Percentiles rank a stretch among this genome's conserved stretches.
Conservation (phyloP, 768 basidiomycete genomes). For the Paxillus involutus region DNA sequence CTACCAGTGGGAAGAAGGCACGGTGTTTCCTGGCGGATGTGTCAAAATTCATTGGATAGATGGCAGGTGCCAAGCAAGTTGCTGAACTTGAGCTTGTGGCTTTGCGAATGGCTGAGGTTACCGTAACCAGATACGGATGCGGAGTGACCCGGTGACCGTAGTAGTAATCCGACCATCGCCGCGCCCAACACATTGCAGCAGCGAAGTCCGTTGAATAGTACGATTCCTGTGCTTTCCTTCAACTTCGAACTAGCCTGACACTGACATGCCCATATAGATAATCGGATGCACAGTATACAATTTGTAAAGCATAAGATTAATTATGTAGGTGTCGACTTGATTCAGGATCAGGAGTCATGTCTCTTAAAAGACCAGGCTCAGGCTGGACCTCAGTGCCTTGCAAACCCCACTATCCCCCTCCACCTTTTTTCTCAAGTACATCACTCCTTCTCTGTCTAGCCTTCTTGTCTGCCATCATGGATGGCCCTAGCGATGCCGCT, state of each 20-base stretch:
- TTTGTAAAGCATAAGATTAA: constrained; percentile 12
- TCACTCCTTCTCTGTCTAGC: not conserved
- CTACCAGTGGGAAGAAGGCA: no score
- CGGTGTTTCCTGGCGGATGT: no score
- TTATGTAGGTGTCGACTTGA: not conserved
- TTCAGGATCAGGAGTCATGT: not conserved
- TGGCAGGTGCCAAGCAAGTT: no score
- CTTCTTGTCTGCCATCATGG: constrained; percentile 15
- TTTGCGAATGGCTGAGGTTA: constrained; percentile 10
- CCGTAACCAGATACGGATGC: constrained; percentile 9
- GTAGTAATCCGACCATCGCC: constrained; percentile 3
- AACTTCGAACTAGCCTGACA: not conserved
- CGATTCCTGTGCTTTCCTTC: not conserved
- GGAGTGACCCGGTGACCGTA: no score
- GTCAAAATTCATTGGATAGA: no score
- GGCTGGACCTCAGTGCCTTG: not conserved
- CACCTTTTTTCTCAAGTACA: not conserved
- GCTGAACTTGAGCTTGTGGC: no score
- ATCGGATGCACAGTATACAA: constrained; percentile 2
- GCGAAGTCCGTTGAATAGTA: not conserved
- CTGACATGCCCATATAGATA: not conserved
- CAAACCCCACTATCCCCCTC: constrained; percentile 7
- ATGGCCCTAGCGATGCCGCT: not conserved
- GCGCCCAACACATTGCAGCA: constrained; percentile 13
- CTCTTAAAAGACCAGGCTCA: constrained; percentile 16